Percentiles rank a stretch among this genome's conserved stretches.
Conservation (phyloP, 805 yeast species). For the Candida anglica region DNA sequence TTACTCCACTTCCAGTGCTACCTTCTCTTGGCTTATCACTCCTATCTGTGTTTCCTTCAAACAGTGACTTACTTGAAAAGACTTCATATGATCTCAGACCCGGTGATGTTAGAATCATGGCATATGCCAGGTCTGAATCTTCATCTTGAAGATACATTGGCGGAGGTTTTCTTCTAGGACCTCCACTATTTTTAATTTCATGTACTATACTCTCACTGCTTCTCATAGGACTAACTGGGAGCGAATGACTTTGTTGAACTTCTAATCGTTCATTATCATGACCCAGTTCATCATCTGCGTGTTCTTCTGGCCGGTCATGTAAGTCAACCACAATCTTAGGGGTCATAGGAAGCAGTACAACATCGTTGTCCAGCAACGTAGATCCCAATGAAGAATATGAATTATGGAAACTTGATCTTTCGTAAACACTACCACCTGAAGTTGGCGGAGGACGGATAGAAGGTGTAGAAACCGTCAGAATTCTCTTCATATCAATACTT, state of each 20-base stretch:
- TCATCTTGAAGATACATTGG: too few relatives aligned
- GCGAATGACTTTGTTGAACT: background rate
- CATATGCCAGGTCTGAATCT: too few relatives aligned
- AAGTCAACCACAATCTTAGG: conserved; percentile 5
- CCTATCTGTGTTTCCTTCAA: too few relatives aligned
- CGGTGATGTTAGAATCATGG: too few relatives aligned
- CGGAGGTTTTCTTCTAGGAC: too few relatives aligned
- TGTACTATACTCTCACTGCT: too few relatives aligned
- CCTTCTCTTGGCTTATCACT: too few relatives aligned
- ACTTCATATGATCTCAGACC: too few relatives aligned
- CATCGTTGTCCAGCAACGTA: conserved; percentile 16
- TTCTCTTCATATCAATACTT: conserved; percentile 31
- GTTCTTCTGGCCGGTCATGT: background rate
- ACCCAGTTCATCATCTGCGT: background rate
- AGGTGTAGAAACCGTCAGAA: conserved; percentile 11
- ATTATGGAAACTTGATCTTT: conserved; percentile 8
- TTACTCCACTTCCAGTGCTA: too few relatives aligned
- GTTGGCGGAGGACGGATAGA: conserved; percentile 1
- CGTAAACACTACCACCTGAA: conserved; percentile 1
- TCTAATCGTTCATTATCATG: background rate
- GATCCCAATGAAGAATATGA: conserved; percentile 26
- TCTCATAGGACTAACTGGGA: too few relatives aligned
- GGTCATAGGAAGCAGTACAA: conserved; percentile 1
- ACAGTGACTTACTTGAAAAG: too few relatives aligned
- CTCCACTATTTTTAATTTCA: too few relatives aligned